phyloP scores from a whole-genome alignment of 495 filamentous ascomycete genomes.

The Talaromyces thailandensis region DNA sequence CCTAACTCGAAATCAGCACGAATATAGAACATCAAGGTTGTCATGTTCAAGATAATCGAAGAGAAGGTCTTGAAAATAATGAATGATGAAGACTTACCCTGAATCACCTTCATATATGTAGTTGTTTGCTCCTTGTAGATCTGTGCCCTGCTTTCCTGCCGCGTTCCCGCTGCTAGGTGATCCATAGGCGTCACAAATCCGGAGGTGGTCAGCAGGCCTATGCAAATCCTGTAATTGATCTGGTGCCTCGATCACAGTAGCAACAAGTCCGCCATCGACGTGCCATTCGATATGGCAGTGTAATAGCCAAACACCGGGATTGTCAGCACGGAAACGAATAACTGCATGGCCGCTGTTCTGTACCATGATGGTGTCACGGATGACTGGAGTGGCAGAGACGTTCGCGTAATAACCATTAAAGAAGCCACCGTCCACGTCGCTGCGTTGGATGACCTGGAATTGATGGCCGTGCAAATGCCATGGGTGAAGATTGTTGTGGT shows the following conservation, averaged over 20 bases:
- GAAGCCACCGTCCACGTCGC: slow-evolving; percentile 32
- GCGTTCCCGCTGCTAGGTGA: slow-evolving; percentile 8
- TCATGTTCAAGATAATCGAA: not conserved
- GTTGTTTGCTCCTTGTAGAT: slow-evolving; percentile 4
- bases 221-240: slow-evolving; percentile 8
- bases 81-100: slow-evolving; percentile 2
- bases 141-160: slow-evolving; percentile 2
- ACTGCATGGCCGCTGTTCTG: slow-evolving; percentile 46
- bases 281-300: slow-evolving; percentile 78
- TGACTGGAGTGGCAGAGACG: slow-evolving; percentile 40
- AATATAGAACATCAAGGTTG: not conserved
- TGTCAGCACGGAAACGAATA: slow-evolving; percentile 56
- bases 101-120: slow-evolving; percentile 4
- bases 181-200: slow-evolving; percentile 8
- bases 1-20: not conserved
- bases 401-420: slow-evolving; percentile 29
- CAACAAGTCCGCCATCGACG: slow-evolving; percentile 56
- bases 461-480: slow-evolving; percentile 59
- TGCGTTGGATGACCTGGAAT: slow-evolving; percentile 37
- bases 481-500: slow-evolving; percentile 52
- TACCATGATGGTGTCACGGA: slow-evolving; percentile 48
- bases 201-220: slow-evolving; percentile 8
- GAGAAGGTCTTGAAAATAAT: not conserved
- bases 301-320: slow-evolving; percentile 64
- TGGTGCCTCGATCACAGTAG: slow-evolving; percentile 52